Conservation (phyloP, 495 filamentous ascomycete species). For the Talaromyces trachyspermus region DNA sequence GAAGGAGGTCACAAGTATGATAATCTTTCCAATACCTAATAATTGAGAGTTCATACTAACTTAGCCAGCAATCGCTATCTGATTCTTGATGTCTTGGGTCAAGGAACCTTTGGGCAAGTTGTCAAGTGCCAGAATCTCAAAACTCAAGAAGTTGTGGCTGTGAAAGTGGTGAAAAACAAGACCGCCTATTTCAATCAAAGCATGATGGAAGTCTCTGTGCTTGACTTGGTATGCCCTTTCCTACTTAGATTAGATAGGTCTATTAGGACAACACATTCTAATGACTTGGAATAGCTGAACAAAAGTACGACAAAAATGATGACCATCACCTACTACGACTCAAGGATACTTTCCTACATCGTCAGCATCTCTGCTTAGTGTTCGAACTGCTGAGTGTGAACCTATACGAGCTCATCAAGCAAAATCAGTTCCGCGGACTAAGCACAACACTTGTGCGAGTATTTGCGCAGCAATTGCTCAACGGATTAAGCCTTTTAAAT, state of each 20-base stretch:
- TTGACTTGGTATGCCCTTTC: conserved; percentile 69
- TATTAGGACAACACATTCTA: no score
- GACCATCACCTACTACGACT: conserved; percentile 94
- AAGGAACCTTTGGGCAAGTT: conserved; percentile 99
- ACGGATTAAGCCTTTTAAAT: conserved; percentile 85
- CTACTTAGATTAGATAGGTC: no score
- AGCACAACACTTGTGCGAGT: conserved; percentile 97
- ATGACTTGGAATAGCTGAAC: no score
- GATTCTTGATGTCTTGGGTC: conserved; percentile 94
- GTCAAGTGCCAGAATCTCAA: conserved; percentile 99
- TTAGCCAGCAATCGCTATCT: conserved; percentile 80
- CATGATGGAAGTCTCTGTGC: conserved; percentile 99
- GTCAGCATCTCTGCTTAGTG: conserved; percentile 94
- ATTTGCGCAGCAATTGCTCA: conserved; percentile 94
- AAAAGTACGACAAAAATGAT: conserved; percentile 99
- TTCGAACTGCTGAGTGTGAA: conserved; percentile 98
- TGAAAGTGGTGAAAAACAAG: conserved; percentile 99
- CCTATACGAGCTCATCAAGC: conserved; percentile 97
- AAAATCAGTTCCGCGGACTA: conserved; percentile 96
- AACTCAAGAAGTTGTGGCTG: conserved; percentile 95
- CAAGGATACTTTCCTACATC: conserved; percentile 97
- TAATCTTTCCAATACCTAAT: neutral
- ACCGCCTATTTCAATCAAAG: conserved; percentile 99
- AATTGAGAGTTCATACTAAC: conserved; percentile 10
- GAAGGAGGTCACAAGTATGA: conserved; percentile 93